Evolutionary conservation across 176 grass and related monocot species (phyloP), one percentile per base, ranked within the genome.

Genomic region (Pontederia crassipes): DNA sequence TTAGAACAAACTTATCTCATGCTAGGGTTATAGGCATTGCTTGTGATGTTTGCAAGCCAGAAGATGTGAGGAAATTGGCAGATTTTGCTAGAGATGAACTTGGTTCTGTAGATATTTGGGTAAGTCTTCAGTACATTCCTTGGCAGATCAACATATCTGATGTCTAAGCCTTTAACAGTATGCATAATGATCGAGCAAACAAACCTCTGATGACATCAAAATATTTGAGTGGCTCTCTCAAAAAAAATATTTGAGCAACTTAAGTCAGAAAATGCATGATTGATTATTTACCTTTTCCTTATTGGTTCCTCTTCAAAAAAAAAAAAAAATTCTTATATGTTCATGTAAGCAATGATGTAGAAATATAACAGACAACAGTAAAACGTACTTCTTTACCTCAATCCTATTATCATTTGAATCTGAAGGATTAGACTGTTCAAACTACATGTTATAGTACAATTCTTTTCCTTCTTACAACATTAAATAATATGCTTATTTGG

Each of bases 61-160:
- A 92, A 71, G 94, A 93, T 75, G 94, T 93, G 8, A 87, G 78
- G 78, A 83, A 79, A 53, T 78, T 98, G 49, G 82, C 86, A 47
- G 78, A 86, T 40, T 98, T 98, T 52, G 77, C 94, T 74, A 57
- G 72, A 65, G 54, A 67, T 48, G 81, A 98, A 70, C 71, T 98
- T 53, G 94, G 94, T 46, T 89, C 88, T 59, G 72, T 98, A 63
- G 94, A 98, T 58, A 89, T 98, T 83, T 98, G 94, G 94, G 94
- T 93, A 82, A 70, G 84, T 73, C 58, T 66, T 69, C 13, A 27
- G 49, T 64, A 77, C 58, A 57, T 29, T 13, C 32, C 11, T 0
- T 10, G 5, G 20, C 32, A 40, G 32, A 40, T 4, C 32, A 40
- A 40, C 6, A 40, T 40, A 40, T 3, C 6, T 40, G 32, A 40